Percentiles rank a stretch among this genome's conserved stretches.
Evolutionary conservation across 768 basidiomycete genomes (phyloP).

Genomic region (Crucibulum laeve): DNA sequence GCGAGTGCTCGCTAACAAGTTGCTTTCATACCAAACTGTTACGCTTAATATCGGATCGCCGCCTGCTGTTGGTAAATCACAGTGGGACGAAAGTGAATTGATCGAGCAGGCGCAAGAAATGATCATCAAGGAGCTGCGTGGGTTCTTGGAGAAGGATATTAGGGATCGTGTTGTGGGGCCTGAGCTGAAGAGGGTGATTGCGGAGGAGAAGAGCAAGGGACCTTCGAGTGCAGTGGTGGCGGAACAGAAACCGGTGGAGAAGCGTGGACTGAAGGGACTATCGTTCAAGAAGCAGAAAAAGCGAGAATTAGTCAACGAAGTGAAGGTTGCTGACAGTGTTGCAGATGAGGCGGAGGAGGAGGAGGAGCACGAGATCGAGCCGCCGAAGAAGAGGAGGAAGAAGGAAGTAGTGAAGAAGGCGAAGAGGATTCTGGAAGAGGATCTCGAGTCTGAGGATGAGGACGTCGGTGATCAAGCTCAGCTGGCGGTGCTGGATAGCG

Average conservation of each 20-base stretch:
- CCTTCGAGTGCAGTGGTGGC: conserved; percentile 9
- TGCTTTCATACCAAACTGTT: conserved; percentile 57
- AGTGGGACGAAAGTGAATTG: conserved; percentile 51
- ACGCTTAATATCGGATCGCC: conserved; percentile 47
- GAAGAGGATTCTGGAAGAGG: conserved; percentile 33
- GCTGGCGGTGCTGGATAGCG: conserved; percentile 22
- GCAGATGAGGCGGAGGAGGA: conserved; percentile 25
- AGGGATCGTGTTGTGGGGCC: conserved; percentile 53
- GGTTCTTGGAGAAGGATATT: conserved; percentile 60
- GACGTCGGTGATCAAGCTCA: conserved; percentile 24
- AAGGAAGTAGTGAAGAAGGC: conserved; percentile 36
- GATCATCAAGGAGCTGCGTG: conserved; percentile 53
- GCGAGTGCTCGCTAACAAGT: conserved; percentile 55
- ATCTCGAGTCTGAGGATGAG: conserved; percentile 64
- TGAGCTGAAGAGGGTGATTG: conserved; percentile 48
- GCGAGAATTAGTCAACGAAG: conserved; percentile 35
- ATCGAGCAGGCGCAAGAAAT: conserved; percentile 50
- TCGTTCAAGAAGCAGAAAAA: conserved; percentile 44
- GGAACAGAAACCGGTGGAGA: conserved; percentile 24
- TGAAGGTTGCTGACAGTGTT: conserved; percentile 29
- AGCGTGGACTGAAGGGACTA: conserved; percentile 40
- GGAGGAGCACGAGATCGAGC: conserved; percentile 30
- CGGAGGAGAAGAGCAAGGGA: conserved; percentile 43
- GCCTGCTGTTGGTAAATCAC: conserved; percentile 34
- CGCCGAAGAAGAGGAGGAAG: conserved; percentile 58